Evolutionary conservation across 2,329 filamentous ascomycete genomes (phyloP).

Genomic region (Epichloe uncinata): DNA sequence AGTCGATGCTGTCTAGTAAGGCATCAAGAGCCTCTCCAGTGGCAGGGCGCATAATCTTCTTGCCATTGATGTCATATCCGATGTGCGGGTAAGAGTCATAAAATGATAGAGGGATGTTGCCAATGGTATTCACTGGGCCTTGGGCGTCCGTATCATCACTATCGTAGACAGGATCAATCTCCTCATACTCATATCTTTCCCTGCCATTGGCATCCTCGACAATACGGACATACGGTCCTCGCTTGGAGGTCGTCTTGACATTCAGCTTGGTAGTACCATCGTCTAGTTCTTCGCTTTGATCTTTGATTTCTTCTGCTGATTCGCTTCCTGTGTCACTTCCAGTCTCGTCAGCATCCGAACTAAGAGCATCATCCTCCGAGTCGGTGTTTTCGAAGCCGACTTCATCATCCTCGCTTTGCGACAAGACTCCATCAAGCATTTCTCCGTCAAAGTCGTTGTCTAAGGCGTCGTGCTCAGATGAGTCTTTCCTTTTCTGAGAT

Average conservation of each 20-base stretch:
- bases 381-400: slow-evolving; percentile 16
- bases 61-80: slow-evolving; percentile 97
- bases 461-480: slow-evolving; percentile 36
- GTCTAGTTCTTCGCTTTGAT: background rate
- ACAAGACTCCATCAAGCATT: slow-evolving; percentile 41
- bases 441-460: slow-evolving; percentile 41
- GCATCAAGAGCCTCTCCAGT: slow-evolving; percentile 89
- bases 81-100: slow-evolving; percentile 98
- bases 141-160: slow-evolving; percentile 85
- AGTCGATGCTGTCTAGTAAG: slow-evolving; percentile 86
- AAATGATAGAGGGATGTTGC: slow-evolving; percentile 83
- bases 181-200: slow-evolving; percentile 79
- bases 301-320: slow-evolving; percentile 24
- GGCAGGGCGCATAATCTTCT: slow-evolving; percentile 91
- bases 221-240: slow-evolving; percentile 24
- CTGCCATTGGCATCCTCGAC: slow-evolving; percentile 82
- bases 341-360: slow-evolving; percentile 1
- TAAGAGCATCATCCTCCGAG: background rate
- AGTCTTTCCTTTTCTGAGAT: slow-evolving; percentile 47
- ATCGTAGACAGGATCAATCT: slow-evolving; percentile 90
- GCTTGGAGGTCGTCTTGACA: background rate
- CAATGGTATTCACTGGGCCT: slow-evolving; percentile 77
- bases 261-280: background rate
- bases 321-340: slow-evolving; percentile 4
- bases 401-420: slow-evolving; percentile 29